Conservation (phyloP, 1,139 yeast species). For the Scheffersomyces lignicola region DNA sequence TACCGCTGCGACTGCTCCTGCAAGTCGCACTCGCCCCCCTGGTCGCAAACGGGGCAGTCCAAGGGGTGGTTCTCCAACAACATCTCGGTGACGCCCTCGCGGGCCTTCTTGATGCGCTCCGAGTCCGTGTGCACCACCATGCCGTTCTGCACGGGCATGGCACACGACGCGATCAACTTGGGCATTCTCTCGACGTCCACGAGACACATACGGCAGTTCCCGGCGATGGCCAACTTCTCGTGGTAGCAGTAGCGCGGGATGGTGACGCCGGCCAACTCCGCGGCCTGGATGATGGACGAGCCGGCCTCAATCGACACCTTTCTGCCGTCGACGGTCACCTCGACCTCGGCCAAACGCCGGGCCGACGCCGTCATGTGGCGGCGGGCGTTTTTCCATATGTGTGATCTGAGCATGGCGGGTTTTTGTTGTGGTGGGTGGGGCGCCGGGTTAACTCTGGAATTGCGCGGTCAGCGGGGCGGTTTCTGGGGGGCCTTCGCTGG, state of each 20-base stretch:
- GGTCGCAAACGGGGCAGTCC: slow-evolving; percentile 93
- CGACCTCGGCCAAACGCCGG: slow-evolving; percentile 56
- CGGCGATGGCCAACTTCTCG: slow-evolving; percentile 90
- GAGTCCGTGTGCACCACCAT: slow-evolving; percentile 85
- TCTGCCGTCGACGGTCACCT: slow-evolving; percentile 76
- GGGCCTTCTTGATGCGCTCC: slow-evolving; percentile 78
- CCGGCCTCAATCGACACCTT: slow-evolving; percentile 82
- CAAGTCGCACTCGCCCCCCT: slow-evolving; percentile 92
- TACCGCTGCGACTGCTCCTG: slow-evolving; percentile 86
- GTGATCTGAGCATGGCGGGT: slow-evolving; percentile 20
- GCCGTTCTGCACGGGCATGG: slow-evolving; percentile 87
- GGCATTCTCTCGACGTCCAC: slow-evolving; percentile 92
- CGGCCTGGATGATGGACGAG: slow-evolving; percentile 86
- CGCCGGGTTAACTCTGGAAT: not conserved
- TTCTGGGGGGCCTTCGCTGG: no score
- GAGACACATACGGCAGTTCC: slow-evolving; percentile 92
- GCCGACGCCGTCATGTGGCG: slow-evolving; percentile 31
- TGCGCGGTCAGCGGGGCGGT: no score
- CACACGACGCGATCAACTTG: slow-evolving; percentile 87
- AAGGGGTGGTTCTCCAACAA: slow-evolving; percentile 86
- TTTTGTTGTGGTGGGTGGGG: slow-evolving; percentile 1
- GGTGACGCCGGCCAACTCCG: slow-evolving; percentile 86
- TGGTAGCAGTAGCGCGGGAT: slow-evolving; percentile 92
- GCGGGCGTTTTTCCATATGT: slow-evolving; percentile 25
- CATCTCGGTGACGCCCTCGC: slow-evolving; percentile 92